Conservation (phyloP, 257 asterid genomes). For the Solanum paucissectum region DNA sequence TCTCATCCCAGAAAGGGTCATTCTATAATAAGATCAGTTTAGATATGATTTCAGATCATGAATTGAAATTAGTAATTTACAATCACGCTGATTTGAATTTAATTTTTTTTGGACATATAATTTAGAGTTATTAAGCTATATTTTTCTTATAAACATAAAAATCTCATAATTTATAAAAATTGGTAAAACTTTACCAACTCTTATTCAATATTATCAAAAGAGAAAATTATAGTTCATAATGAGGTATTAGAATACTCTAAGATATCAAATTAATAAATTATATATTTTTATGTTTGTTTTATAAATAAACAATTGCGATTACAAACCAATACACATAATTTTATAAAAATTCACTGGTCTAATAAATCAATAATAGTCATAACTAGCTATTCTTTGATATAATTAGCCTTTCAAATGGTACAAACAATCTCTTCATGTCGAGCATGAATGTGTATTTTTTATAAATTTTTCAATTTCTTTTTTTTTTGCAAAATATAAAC, state of each 20-base stretch:
- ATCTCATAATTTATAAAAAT: too few species aligned
- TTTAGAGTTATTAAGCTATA: neutral
- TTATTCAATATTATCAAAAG: neutral
- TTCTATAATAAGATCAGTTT: neutral
- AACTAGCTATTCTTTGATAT: too few species aligned
- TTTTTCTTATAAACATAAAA: too few species aligned
- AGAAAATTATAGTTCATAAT: neutral
- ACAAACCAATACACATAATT: too few species aligned
- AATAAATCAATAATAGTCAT: neutral
- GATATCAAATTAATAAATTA: too few species aligned
- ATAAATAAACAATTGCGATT: too few species aligned
- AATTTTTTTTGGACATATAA: neutral
- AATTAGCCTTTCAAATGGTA: neutral
- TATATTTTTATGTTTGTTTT: too few species aligned
- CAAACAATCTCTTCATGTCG: neutral
- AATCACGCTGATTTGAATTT: neutral
- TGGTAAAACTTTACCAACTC: neutral
- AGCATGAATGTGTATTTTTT: neutral
- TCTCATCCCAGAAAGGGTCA: neutral
- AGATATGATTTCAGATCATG: too few species aligned
- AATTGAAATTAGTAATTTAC: too few species aligned
- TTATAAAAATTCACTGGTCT: neutral
- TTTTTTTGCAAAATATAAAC: too few species aligned
- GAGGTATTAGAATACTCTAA: neutral
- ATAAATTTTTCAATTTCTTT: too few species aligned